Evolutionary conservation across 495 filamentous ascomycete genomes (phyloP), one percentile per base, ranked within the genome.

Genomic region (Hyaloscypha finlandica): DNA sequence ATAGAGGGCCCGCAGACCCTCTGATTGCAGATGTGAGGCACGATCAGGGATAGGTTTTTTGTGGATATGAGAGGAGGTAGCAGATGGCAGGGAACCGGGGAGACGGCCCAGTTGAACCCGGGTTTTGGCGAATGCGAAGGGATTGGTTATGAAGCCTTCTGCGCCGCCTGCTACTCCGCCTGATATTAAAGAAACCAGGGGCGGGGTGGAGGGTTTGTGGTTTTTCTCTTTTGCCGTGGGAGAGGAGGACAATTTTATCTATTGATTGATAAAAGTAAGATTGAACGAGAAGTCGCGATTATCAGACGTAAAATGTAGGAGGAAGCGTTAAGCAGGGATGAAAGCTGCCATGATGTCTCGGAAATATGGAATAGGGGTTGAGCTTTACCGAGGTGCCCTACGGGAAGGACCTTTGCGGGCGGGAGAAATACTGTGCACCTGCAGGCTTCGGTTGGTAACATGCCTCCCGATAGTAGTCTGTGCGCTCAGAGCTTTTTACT

Each of bases 1-100:
- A 67, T 89, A 89, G 5, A 89, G 70, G 2, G 85, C 84, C 12
- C 78, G 68, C 1, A 85, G n/a, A 1, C 86, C 86, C 73, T 89
- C 86, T 6, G 78, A 69, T 12, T 42, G 31, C 70, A 73, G n/a
- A 67, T 52, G 19, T 58, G 54, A 35, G 20, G 19, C 45, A 73
- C 52, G 16, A 88, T 79, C 0, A 73, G 48, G 57, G 86, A 78
- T 0, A 86, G 87, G 65, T 88, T 88, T 19, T 25, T 71, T 71
- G 6, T 67, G 68, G 20, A 53, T 32, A 1, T 2, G 22, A 3
- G 35, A 25, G 4, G 59, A 37, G 22, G 22, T 3, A 20, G 30
- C 9, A 2, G 20, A 16, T 33, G 22, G 4, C 2, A 25, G 25
- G 9, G 45, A 31, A 2, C 8, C 3, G 14, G 57, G 19, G 9